Conservation (phyloP, 2,329 filamentous ascomycete species). For the Botryosphaeria agaves region DNA sequence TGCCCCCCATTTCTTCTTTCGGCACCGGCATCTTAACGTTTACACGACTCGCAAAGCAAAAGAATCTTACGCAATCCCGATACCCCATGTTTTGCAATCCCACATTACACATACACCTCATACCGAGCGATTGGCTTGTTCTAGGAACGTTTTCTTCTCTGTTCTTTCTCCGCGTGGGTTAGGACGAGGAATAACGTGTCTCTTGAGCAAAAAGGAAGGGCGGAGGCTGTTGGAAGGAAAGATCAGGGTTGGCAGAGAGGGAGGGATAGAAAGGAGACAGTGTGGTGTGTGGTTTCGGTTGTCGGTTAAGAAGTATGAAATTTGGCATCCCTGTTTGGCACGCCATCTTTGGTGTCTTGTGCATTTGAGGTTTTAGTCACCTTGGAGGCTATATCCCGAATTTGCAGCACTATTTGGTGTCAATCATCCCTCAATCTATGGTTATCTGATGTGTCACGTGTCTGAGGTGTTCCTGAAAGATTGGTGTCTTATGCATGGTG, state of each 20-base stretch:
- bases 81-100: constrained; percentile 23
- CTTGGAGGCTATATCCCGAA: too few relatives aligned
- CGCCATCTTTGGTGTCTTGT: too few relatives aligned
- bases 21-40: constrained; percentile 6
- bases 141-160: too few relatives aligned
- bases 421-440: too few relatives aligned
- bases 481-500: too few relatives aligned
- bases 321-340: constrained; percentile 5
- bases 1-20: constrained; percentile 5
- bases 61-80: constrained; percentile 24
- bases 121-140: constrained; percentile 1
- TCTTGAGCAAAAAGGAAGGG: too few relatives aligned
- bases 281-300: constrained; percentile 4
- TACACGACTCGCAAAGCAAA: constrained; percentile 14
- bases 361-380: too few relatives aligned
- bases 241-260: constrained; percentile 1
- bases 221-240: background rate
- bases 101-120: constrained; percentile 10
- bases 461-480: too few relatives aligned
- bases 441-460: too few relatives aligned
- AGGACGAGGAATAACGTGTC: too few relatives aligned
- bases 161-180: too few relatives aligned
- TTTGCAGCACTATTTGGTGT: too few relatives aligned
- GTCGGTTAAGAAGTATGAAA: constrained; percentile 5
- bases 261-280: constrained; percentile 5